Conservation (phyloP, 805 yeast genomes). For the Debaryomyces castellii region DNA sequence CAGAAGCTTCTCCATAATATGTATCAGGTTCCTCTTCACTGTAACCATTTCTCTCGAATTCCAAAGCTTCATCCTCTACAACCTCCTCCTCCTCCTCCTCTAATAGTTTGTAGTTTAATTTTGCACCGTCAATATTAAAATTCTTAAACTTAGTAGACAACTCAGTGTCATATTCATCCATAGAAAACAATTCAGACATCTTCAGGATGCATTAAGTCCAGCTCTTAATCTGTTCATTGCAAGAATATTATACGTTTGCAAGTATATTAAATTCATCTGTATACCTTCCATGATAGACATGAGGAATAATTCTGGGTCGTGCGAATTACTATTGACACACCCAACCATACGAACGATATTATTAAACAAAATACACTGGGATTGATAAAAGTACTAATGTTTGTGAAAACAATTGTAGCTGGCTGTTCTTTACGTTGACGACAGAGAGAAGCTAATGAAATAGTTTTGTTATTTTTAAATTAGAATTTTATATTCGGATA, state of each 20-base stretch:
- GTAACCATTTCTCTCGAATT: conserved; percentile 2
- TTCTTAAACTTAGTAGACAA: conserved; percentile 1
- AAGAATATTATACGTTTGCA: neutral
- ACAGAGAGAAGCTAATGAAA: no score
- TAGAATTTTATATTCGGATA: no score
- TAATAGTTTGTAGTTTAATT: conserved; percentile 26
- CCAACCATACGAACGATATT: neutral
- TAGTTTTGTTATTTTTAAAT: no score
- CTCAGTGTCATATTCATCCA: conserved; percentile 31
- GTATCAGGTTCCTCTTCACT: neutral
- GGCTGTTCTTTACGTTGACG: no score
- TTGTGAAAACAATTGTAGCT: no score
- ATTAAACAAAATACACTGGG: neutral
- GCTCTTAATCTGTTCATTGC: neutral
- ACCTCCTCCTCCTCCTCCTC: conserved; percentile 4
- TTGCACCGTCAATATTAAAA: conserved; percentile 3
- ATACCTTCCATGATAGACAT: neutral
- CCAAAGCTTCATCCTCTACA: conserved; percentile 1
- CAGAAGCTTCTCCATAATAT: conserved; percentile 8
- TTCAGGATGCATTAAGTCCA: neutral
- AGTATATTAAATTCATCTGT: neutral
- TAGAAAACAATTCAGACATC: conserved; percentile 35
- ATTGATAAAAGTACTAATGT: no score
- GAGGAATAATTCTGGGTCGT: neutral
- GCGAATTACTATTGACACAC: neutral